A percentile compares a stretch with the other conserved stretches of the same genome.
These are phyloP conservation scores for Mortierella sp. DNA, from an alignment of 371 early-diverging fungal genomes.

Conservation along the genomic window DNA sequence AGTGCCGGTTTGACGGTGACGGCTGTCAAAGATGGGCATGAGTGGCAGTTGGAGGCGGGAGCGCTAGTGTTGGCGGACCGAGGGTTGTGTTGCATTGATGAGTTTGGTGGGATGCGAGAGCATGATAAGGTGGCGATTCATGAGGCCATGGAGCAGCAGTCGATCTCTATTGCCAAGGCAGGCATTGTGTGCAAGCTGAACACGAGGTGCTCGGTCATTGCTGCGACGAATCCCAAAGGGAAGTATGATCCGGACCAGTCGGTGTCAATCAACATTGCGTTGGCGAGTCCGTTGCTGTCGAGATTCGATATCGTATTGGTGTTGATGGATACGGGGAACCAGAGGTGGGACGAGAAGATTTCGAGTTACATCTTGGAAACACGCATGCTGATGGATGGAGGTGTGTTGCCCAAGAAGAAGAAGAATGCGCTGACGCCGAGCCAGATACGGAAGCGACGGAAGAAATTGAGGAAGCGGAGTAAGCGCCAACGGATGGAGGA, in stretches of 20 bases:
- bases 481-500: conserved; percentile 20
- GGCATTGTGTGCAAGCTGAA: conserved; percentile 86
- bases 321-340: conserved; percentile 75
- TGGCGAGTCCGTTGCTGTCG: conserved; percentile 78
- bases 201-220: conserved; percentile 83
- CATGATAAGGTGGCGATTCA: conserved; percentile 81
- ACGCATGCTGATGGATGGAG: conserved; percentile 33
- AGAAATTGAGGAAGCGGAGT: conserved; percentile 17
- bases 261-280: conserved; percentile 72
- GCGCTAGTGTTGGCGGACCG: conserved; percentile 83
- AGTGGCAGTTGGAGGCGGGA: conserved; percentile 84
- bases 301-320: conserved; percentile 87
- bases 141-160: conserved; percentile 92
- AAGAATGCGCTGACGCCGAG: conserved; percentile 6
- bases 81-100: conserved; percentile 87
- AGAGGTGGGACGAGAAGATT: conserved; percentile 72
- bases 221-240: conserved; percentile 85
- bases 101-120: conserved; percentile 82
- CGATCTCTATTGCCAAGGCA: conserved; percentile 75
- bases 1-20: conserved; percentile 86
- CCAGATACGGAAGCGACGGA: conserved; percentile 31
- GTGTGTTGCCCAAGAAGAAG: neutral
- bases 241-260: conserved; percentile 71
- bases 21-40: conserved; percentile 80
- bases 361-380: conserved; percentile 66